phyloP scores from a whole-genome alignment of 805 yeast genomes.

The Kodamaea sagamina region DNA sequence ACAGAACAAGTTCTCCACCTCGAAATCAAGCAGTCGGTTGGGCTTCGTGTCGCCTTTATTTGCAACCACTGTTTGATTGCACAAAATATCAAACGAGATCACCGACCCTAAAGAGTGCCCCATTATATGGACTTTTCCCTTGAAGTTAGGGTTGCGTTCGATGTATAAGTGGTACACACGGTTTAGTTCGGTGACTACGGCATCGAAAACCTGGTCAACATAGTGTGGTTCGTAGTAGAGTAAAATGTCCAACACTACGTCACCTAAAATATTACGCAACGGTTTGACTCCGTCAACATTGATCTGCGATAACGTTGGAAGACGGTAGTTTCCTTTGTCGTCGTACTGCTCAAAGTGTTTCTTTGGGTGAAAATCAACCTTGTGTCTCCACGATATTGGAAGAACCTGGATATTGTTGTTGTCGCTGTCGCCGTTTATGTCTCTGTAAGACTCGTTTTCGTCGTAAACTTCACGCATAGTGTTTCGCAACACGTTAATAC shows the following conservation, averaged over 20 bases:
- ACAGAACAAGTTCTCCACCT: conserved; percentile 73
- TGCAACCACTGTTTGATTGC: conserved; percentile 45
- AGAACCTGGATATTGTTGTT: conserved; percentile 76
- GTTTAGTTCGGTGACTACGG: conserved; percentile 67
- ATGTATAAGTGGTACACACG: conserved; percentile 57
- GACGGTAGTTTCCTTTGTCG: conserved; percentile 39
- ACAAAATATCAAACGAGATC: conserved; percentile 72
- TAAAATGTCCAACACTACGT: conserved; percentile 81
- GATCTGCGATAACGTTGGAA: conserved; percentile 69
- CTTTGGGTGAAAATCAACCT: conserved; percentile 60
- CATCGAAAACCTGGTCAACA: conserved; percentile 58
- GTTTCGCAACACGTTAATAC: conserved; percentile 64
- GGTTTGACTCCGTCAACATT: conserved; percentile 79
- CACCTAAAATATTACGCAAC: conserved; percentile 77
- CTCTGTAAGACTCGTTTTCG: conserved; percentile 41
- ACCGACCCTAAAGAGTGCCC: conserved; percentile 95
- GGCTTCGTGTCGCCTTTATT: conserved; percentile 11
- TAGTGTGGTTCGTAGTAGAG: conserved; percentile 72
- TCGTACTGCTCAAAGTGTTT: conserved; percentile 38
- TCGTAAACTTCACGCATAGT: conserved; percentile 53
- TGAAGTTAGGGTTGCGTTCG: conserved; percentile 66
- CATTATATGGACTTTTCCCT: conserved; percentile 78
- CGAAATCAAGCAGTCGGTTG: conserved; percentile 52
- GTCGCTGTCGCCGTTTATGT: conserved; percentile 23
- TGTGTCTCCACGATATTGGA: conserved; percentile 91